Conservation (phyloP, 225 moss, liverwort and hornwort species). For the Pleurozium schreberi region DNA sequence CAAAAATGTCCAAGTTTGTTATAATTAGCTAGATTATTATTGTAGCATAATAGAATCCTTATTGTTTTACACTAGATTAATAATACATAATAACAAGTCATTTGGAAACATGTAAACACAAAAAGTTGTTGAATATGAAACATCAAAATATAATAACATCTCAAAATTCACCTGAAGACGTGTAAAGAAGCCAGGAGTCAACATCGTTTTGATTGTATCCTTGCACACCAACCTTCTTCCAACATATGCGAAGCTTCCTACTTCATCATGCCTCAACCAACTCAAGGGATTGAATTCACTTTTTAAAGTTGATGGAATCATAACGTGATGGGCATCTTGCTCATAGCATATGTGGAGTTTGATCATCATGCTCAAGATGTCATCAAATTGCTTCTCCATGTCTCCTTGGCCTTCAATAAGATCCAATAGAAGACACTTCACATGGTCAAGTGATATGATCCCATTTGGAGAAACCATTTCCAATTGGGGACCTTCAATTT, state of each 20-base stretch:
- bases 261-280: accelerated
- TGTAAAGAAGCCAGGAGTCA: background rate
- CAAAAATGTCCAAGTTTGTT: accelerated
- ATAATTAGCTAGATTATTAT: background rate
- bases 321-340: background rate
- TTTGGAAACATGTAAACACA: no score
- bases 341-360: background rate
- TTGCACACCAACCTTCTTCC: background rate
- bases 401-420: background rate
- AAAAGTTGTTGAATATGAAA: no score
- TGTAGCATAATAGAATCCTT: no score
- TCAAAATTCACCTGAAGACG: background rate
- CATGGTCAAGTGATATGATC: background rate
- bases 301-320: background rate
- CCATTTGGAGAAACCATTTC: background rate
- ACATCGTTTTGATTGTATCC: background rate
- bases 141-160: no score
- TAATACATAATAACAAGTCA: no score
- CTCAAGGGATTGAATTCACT: background rate
- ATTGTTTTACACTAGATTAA: background rate
- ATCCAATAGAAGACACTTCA: background rate
- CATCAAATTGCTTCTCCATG: background rate
- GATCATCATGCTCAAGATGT: background rate
- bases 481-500: background rate
- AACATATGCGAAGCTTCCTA: background rate